These are phyloP conservation scores for Cladosporium colombiae DNA, from an alignment of 2,329 filamentous ascomycete genomes.

Conservation along the genomic window DNA sequence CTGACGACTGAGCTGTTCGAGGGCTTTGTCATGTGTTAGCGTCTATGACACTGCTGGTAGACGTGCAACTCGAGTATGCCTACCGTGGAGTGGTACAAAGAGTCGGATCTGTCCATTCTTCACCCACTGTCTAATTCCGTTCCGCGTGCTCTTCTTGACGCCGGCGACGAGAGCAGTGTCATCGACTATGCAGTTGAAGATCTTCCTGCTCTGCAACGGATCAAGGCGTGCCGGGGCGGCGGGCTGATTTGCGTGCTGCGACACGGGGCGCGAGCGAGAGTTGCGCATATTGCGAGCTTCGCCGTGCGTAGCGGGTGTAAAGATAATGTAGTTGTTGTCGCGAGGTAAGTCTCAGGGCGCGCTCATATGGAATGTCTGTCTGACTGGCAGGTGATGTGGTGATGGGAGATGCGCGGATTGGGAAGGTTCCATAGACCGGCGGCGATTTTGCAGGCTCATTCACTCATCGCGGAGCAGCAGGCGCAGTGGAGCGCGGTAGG, in stretches of 20 bases:
- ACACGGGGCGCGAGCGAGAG: constrained; percentile 31
- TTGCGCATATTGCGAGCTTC: constrained; percentile 42
- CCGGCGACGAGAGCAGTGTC: constrained; percentile 53
- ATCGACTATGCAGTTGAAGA: constrained; percentile 57
- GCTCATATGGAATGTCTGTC: constrained; percentile 6
- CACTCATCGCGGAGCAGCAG: constrained; percentile 19
- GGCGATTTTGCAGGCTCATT: constrained; percentile 16
- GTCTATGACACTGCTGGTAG: not conserved
- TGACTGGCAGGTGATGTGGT: constrained; percentile 4
- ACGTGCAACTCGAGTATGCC: constrained; percentile 24
- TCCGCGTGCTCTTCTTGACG: constrained; percentile 53
- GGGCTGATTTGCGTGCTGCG: constrained; percentile 29
- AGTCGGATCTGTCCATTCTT: constrained; percentile 51
- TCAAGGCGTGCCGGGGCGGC: constrained; percentile 12
- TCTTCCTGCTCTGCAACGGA: constrained; percentile 42
- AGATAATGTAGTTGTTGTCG: constrained; percentile 9
- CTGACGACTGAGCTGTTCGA: constrained; percentile 48
- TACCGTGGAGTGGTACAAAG: constrained; percentile 55
- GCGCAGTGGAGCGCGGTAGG: constrained; percentile 13
- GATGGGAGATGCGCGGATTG: not conserved
- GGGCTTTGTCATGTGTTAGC: constrained; percentile 38
- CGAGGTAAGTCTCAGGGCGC: not conserved
- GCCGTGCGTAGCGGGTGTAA: constrained; percentile 44
- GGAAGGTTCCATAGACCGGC: constrained; percentile 15
- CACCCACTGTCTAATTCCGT: constrained; percentile 55